These are phyloP conservation scores for Starmera stellimalicola DNA, from an alignment of 1,139 yeast species.

Conservation along the genomic window DNA sequence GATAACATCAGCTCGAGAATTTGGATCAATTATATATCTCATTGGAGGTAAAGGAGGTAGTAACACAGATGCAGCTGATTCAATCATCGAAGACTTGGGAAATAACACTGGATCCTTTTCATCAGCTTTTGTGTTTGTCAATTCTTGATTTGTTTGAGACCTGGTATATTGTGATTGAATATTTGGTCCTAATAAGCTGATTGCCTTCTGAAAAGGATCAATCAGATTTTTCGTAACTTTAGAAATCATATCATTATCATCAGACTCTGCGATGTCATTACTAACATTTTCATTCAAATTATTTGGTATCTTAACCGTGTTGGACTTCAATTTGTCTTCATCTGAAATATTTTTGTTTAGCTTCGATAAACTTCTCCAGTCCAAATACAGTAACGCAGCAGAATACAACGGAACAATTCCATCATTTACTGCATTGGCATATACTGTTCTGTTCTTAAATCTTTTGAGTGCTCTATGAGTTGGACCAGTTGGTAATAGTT, in stretches of 20 bases:
- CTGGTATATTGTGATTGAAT: slow-evolving; percentile 4
- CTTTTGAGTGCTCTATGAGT: slow-evolving; percentile 54
- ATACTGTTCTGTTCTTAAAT: slow-evolving; percentile 48
- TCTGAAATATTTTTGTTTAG: slow-evolving; percentile 26
- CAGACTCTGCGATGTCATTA: slow-evolving; percentile 7
- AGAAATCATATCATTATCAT: slow-evolving; percentile 7
- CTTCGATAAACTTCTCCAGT: slow-evolving; percentile 61
- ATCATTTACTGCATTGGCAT: slow-evolving; percentile 39
- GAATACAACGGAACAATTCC: slow-evolving; percentile 94
- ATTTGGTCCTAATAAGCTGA: slow-evolving; percentile 14
- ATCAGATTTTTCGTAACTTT: slow-evolving; percentile 10
- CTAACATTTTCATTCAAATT: slow-evolving; percentile 10
- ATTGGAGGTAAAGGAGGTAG: slow-evolving; percentile 82
- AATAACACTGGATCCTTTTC: slow-evolving; percentile 16
- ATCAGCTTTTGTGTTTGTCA: neutral
- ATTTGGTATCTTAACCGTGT: slow-evolving; percentile 15
- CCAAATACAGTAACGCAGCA: slow-evolving; percentile 63
- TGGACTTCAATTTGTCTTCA: slow-evolving; percentile 27
- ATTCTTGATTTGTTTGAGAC: neutral
- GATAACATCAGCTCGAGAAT: slow-evolving; percentile 40
- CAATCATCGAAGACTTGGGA: slow-evolving; percentile 73
- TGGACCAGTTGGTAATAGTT: slow-evolving; percentile 73
- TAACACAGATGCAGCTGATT: slow-evolving; percentile 69
- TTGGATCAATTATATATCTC: slow-evolving; percentile 59
- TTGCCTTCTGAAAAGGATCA: slow-evolving; percentile 17